Percentiles rank a stretch among this genome's conserved stretches.
Conservation (phyloP, 139 green algal species). For the Picochlorum sp. region DNA sequence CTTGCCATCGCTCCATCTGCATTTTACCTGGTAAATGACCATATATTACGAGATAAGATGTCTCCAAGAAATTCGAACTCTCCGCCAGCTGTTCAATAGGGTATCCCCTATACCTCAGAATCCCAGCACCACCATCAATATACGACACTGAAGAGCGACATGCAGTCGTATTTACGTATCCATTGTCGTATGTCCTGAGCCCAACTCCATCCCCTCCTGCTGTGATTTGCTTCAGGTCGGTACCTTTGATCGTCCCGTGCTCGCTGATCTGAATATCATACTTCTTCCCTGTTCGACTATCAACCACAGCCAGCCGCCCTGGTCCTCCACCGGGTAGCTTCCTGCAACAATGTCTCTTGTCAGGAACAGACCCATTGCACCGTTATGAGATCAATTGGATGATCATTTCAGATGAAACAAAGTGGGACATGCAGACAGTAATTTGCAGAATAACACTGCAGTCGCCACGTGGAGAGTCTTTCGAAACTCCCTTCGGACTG, state of each 20-base stretch:
- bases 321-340: conserved; percentile 35
- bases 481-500: too few relatives aligned
- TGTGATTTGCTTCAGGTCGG: conserved; percentile 84
- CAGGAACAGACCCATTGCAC: too few relatives aligned
- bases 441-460: too few relatives aligned
- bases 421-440: too few relatives aligned
- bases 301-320: conserved; percentile 66
- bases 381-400: too few relatives aligned
- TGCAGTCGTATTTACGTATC: conserved; percentile 90
- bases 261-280: conserved; percentile 82
- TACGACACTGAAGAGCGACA: conserved; percentile 82
- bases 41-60: conserved; percentile 75
- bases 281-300: conserved; percentile 80
- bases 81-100: conserved; percentile 93
- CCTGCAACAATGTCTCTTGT: neutral
- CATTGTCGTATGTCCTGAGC: conserved; percentile 73
- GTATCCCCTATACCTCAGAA: conserved; percentile 90
- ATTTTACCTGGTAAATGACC: conserved; percentile 60
- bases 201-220: conserved; percentile 78
- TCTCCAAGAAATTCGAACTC: conserved; percentile 72
- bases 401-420: too few relatives aligned
- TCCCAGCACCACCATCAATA: conserved; percentile 94
- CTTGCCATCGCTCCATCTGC: conserved; percentile 49
- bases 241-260: conserved; percentile 70
- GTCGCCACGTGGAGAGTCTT: too few relatives aligned